A percentile compares a stretch with the other conserved stretches of the same genome.
These are phyloP conservation scores for Keithomyces neogunnii DNA, from an alignment of 2,329 filamentous ascomycete species.

Conservation along the genomic window DNA sequence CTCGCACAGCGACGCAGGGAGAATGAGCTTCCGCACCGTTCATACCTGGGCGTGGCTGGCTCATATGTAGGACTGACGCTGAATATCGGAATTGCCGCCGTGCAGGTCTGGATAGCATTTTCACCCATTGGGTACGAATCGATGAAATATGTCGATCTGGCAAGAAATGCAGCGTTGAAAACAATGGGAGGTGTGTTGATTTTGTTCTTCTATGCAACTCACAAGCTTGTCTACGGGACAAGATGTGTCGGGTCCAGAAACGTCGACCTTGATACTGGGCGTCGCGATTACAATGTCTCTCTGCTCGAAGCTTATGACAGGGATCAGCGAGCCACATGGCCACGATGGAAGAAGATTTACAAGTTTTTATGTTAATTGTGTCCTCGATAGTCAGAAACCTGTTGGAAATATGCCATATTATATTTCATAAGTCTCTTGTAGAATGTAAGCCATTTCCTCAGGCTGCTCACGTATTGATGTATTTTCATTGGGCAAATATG, in stretches of 20 bases:
- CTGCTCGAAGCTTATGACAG: not conserved
- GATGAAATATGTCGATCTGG: not conserved
- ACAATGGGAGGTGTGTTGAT: not conserved
- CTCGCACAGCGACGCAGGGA: not conserved
- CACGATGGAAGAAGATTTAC: slow-evolving; percentile 3
- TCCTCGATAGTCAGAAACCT: too few species aligned
- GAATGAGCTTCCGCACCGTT: not conserved
- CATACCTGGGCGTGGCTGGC: not conserved
- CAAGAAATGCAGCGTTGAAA: slow-evolving; percentile 1
- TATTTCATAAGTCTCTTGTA: too few species aligned
- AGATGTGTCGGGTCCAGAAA: not conserved
- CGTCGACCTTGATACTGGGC: slow-evolving; percentile 4
- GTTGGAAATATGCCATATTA: too few species aligned
- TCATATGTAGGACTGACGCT: slow-evolving; percentile 3
- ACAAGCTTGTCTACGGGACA: slow-evolving; percentile 3
- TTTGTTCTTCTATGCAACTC: not conserved
- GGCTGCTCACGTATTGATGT: too few species aligned
- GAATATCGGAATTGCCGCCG: not conserved
- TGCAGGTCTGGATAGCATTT: slow-evolving; percentile 2
- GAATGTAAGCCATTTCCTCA: too few species aligned
- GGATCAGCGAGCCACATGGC: slow-evolving; percentile 2
- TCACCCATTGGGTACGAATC: not conserved
- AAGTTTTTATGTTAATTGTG: slow-evolving; percentile 1
- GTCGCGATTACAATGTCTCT: slow-evolving; percentile 2
- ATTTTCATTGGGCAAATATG: too few species aligned